Evolutionary conservation across 2,329 filamentous ascomycete species (phyloP).

Genomic region (Apiospora arundinis): DNA sequence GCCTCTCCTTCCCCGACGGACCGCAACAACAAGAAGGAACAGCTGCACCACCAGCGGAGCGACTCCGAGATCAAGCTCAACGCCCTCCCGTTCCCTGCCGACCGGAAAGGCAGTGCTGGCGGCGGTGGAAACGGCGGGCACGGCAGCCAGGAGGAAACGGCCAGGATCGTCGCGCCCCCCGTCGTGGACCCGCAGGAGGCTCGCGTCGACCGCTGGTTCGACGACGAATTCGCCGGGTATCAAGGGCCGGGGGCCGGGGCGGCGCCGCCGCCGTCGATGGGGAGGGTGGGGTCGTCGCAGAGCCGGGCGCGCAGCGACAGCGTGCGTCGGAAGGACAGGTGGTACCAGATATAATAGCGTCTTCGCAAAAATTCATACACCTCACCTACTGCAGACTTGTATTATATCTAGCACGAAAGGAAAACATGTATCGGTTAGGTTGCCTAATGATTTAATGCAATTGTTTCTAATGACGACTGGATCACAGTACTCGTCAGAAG

Average conservation of each 20-base stretch:
- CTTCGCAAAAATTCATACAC: no score
- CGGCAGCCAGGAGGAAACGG: neutral
- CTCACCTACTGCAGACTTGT: no score
- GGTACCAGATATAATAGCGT: conserved; percentile 15
- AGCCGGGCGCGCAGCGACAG: conserved; percentile 18
- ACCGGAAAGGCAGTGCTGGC: neutral
- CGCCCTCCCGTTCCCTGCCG: neutral
- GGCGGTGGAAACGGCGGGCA: neutral
- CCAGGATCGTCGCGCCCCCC: neutral
- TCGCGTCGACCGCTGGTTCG: conserved; percentile 17
- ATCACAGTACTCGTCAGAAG: no score
- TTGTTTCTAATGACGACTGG: no score
- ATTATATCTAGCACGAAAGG: no score
- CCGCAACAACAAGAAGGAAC: neutral
- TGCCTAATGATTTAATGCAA: no score
- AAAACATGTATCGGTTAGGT: no score
- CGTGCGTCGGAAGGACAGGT: conserved; percentile 17
- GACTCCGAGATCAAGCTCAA: neutral
- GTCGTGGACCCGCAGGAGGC: neutral
- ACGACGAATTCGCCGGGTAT: neutral
- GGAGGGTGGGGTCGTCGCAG: neutral
- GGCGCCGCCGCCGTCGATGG: neutral
- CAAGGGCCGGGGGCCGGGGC: neutral
- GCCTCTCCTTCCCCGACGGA: neutral
- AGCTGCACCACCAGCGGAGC: neutral